Evolutionary conservation across 1,284 basidiomycete species (phyloP), one percentile per base, ranked within the genome.

Genomic region (Wolfiporia cocos): DNA sequence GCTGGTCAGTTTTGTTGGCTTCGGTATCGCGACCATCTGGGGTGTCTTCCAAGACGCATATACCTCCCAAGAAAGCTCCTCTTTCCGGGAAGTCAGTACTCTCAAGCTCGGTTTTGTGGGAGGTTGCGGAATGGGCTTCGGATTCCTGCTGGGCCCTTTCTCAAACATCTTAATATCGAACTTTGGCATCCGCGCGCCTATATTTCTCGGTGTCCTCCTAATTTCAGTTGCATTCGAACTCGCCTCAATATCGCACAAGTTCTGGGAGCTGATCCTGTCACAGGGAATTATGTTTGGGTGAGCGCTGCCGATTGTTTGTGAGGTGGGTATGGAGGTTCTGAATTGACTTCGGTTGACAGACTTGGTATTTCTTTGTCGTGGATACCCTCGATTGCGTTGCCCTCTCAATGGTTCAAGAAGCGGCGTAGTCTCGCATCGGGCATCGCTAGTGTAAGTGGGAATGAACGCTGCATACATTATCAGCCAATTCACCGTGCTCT

Each of bases 321-420:
- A 33, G 17, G 15, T 18, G 15, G 11, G 24, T 28, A 17, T 17
- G 37, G 21, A 17, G 10, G 11, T 3, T 39, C 18, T 15, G 14
- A 11, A 6, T 33, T n/a, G n/a, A n/a, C 29, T 21, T 32, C n/a
- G 19, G n/a, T 24, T 17, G 22, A 3, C 24, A 42, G 40, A 3
- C n/a, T 35, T 17, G 33, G 40, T 2, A 26, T 34, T 5, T 42
- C 40, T 5, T 20, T 42, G 33, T 34, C 33, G 15, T 42, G 34
- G 23, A 42, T 42, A 2, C 40, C 40, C 5, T 6, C 33, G 9
- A 42, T 42, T 15, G 33, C 22, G 4, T 29, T 42, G 12, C 40
- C 33, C 21, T 42, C 40, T n/a, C 40, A 42, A 23, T 42, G 40
- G 40, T 42, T 42, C 33, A 26, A 34, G 18, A 42, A 36, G 24